Percentiles rank a stretch among this genome's conserved stretches.
These are phyloP conservation scores for Fusarium chaquense DNA, from an alignment of 2,329 filamentous ascomycete species.

Conservation along the genomic window DNA sequence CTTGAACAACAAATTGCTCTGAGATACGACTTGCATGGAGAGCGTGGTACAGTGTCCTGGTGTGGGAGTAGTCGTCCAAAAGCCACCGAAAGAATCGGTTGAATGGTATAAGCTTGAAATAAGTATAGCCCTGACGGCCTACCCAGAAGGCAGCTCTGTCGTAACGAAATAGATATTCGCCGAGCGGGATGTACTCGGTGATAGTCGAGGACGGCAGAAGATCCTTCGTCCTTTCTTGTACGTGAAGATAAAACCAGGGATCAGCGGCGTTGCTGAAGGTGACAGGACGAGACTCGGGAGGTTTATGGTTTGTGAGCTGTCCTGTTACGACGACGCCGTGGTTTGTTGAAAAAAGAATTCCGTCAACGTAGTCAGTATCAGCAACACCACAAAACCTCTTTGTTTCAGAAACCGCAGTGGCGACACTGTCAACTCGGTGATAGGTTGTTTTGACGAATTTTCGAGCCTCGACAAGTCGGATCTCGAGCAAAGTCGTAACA, in stretches of 20 bases:
- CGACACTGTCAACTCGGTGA: constrained; percentile 56
- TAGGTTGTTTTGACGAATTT: constrained; percentile 69
- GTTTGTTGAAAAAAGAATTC: constrained; percentile 64
- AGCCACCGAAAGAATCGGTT: constrained; percentile 68
- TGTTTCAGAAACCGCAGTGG: constrained; percentile 59
- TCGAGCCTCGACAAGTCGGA: constrained; percentile 66
- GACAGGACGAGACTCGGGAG: constrained; percentile 17
- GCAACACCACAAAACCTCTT: constrained; percentile 32
- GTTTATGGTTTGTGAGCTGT: constrained; percentile 50
- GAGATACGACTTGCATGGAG: constrained; percentile 69
- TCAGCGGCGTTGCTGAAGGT: constrained; percentile 66
- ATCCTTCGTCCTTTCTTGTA: constrained; percentile 51
- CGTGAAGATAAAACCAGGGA: constrained; percentile 76
- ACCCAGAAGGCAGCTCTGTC: constrained; percentile 76
- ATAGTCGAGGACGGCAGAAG: background rate
- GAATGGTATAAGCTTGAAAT: constrained; percentile 63
- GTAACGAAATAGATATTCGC: constrained; percentile 70
- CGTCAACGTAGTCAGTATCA: constrained; percentile 69
- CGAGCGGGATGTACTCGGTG: constrained; percentile 45
- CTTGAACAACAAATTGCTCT: constrained; percentile 70
- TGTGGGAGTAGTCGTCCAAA: constrained; percentile 71
- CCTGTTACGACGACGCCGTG: constrained; percentile 68
- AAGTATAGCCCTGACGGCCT: constrained; percentile 69
- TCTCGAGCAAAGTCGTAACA: constrained; percentile 69
- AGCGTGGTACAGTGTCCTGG: constrained; percentile 71